Evolutionary conservation across 2,329 filamentous ascomycete species (phyloP), one percentile per base, ranked within the genome.

Genomic region (Massarina eburnea): DNA sequence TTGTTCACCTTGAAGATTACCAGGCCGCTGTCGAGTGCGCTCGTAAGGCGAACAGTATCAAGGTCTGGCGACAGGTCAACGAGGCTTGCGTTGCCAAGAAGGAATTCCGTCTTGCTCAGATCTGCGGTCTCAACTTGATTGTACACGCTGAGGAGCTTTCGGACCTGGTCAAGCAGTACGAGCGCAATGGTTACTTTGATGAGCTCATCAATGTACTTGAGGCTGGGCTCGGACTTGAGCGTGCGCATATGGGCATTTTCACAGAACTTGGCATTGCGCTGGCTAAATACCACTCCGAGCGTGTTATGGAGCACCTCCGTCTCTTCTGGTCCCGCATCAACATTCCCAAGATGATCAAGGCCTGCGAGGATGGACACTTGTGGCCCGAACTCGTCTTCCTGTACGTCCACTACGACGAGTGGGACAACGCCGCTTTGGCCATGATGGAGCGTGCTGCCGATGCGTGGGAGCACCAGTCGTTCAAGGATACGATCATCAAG

Each of bases 61-160:
- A 95, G 78, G 94, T 99, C 41, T 99, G 94, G 94, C 95, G 94
- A 75, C 89, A 99, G 74, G 94, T 99, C 58, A 95, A 97, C 74
- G 88, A 90, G 67, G 94, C 92, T 18, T 99, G 94, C 67, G 89
- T 99, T 56, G 84, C 83, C 52, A 99, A 97, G 84, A 97, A 96
- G 78, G 94, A 99, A 71, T 99, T 99, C 84, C 89, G 92, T 51
- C 86, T 99, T 49, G 94, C 95, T 20, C 94, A 97, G 76, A 99
- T 99, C 62, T 99, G 94, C 66, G 95, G 95, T 80, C 84, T 99
- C 51, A 97, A 99, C 76, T 80, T 99, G 49, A 96, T 99, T 62
- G 86, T 99, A 19, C 92, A 99, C 72, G 94, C 95, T 20, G 94
- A 99, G 72, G 94, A 99, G 72, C 79, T 99, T 41, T 83, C 91